phyloP scores from a whole-genome alignment of 2,329 filamentous ascomycete species.

The Verticillium nubilum region DNA sequence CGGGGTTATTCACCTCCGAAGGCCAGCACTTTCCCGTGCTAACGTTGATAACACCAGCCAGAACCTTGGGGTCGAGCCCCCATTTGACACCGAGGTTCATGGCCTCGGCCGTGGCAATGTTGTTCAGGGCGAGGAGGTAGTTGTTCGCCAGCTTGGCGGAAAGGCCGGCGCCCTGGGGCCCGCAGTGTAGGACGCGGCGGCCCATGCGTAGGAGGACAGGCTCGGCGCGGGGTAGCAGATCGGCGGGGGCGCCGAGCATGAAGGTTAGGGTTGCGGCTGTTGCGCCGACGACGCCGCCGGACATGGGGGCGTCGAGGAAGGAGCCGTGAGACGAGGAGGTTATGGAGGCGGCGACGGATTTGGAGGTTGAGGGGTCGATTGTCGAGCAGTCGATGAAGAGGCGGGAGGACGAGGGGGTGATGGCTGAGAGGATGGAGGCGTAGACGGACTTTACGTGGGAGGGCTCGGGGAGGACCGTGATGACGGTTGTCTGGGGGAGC shows the following conservation, averaged over 20 bases:
- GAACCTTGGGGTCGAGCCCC: slow-evolving; percentile 55
- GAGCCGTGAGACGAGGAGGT: slow-evolving; percentile 58
- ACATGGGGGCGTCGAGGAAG: slow-evolving; percentile 96
- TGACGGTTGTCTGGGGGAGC: slow-evolving; percentile 65
- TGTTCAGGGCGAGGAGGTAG: slow-evolving; percentile 90
- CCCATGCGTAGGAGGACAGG: slow-evolving; percentile 78
- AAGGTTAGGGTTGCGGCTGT: slow-evolving; percentile 85
- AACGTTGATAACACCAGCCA: slow-evolving; percentile 85
- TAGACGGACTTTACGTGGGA: slow-evolving; percentile 83
- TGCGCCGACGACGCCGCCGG: slow-evolving; percentile 89
- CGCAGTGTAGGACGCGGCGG: slow-evolving; percentile 78
- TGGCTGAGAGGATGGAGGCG: slow-evolving; percentile 61
- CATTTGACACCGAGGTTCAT: slow-evolving; percentile 60
- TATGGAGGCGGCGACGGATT: slow-evolving; percentile 67
- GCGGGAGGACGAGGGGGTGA: slow-evolving; percentile 50
- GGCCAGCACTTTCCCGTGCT: slow-evolving; percentile 97
- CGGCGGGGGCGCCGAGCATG: slow-evolving; percentile 74
- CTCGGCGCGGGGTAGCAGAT: slow-evolving; percentile 59
- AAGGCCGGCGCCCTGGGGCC: slow-evolving; percentile 76
- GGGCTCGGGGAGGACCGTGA: slow-evolving; percentile 87
- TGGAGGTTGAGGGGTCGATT: slow-evolving; percentile 84
- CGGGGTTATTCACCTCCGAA: slow-evolving; percentile 91
- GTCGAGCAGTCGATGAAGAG: slow-evolving; percentile 96
- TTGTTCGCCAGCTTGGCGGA: slow-evolving; percentile 96
- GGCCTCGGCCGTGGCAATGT: slow-evolving; percentile 65